Evolutionary conservation across 2,329 filamentous ascomycete genomes (phyloP).

Genomic region (Aspergillus quadricinctus): DNA sequence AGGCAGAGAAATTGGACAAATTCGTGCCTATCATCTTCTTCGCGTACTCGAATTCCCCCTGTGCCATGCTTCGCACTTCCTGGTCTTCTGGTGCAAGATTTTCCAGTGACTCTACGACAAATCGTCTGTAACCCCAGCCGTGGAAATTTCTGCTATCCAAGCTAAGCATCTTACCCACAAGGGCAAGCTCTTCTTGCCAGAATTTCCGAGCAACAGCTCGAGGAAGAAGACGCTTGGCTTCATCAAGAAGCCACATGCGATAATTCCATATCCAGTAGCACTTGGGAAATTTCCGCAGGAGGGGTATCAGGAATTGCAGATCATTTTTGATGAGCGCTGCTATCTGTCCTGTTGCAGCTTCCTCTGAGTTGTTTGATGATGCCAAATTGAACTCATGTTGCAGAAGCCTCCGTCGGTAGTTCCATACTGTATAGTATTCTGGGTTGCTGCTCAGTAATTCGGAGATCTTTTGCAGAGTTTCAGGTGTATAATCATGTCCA

Average conservation of each 20-base stretch:
- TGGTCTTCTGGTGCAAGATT: constrained; percentile 38
- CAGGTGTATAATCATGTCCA: constrained; percentile 37
- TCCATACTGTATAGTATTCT: constrained; percentile 49
- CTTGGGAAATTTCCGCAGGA: constrained; percentile 83
- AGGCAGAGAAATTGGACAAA: constrained; percentile 93
- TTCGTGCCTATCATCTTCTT: constrained; percentile 80
- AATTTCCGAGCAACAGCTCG: constrained; percentile 55
- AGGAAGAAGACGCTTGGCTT: constrained; percentile 63
- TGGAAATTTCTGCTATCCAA: constrained; percentile 91
- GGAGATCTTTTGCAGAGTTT: constrained; percentile 41
- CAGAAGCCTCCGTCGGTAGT: constrained; percentile 62
- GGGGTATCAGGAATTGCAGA: constrained; percentile 74
- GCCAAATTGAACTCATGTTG: constrained; percentile 52
- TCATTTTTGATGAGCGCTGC: constrained; percentile 63
- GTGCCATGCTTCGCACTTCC: constrained; percentile 60
- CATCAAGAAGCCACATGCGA: constrained; percentile 75
- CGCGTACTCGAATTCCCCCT: constrained; percentile 84
- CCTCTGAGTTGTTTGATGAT: constrained; percentile 14
- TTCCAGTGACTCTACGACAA: constrained; percentile 73
- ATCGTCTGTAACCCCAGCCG: constrained; percentile 86
- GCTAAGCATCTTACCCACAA: constrained; percentile 83
- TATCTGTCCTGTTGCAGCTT: constrained; percentile 43
- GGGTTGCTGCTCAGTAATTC: constrained; percentile 43
- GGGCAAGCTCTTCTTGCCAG: constrained; percentile 78
- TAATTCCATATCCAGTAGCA: constrained; percentile 99